Conservation (phyloP, 139 green algal species). For the Microglena sp. region DNA sequence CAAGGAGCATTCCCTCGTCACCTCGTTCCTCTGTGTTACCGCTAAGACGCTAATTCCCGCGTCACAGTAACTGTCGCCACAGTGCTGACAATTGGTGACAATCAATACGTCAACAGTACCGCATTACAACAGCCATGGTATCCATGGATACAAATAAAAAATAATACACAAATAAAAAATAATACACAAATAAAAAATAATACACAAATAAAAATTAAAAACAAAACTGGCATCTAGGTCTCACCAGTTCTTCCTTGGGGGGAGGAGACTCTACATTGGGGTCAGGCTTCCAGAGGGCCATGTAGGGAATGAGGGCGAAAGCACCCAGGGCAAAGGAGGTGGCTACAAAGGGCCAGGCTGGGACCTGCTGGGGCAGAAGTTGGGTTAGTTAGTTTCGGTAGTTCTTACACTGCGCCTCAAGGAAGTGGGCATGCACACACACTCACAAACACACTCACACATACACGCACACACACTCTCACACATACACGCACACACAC, state of each 20-base stretch:
- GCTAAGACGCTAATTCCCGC: too few relatives aligned
- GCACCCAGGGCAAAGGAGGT: conserved; percentile 57
- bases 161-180: too few relatives aligned
- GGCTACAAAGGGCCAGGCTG: conserved; percentile 73
- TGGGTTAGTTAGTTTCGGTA: background rate
- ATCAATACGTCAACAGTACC: background rate
- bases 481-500: background rate
- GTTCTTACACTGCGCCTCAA: too few relatives aligned
- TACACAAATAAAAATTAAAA: too few relatives aligned
- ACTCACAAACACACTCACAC: too few relatives aligned
- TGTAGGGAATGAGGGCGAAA: conserved; percentile 78
- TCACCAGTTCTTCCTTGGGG: conserved; percentile 44
- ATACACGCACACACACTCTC: background rate
- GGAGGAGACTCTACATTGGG: conserved; percentile 37
- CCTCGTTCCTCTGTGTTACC: too few relatives aligned
- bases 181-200: too few relatives aligned
- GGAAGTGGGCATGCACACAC: too few relatives aligned
- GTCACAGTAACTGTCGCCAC: background rate
- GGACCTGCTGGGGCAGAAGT: conserved; percentile 33
- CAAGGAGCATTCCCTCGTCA: too few relatives aligned
- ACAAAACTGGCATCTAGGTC: too few relatives aligned
- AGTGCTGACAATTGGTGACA: background rate
- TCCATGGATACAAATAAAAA: too few relatives aligned
- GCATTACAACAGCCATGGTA: too few relatives aligned
- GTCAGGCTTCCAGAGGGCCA: conserved; percentile 38